phyloP scores from a whole-genome alignment of 1,139 yeast species.

The Arxiozyma bovina region DNA sequence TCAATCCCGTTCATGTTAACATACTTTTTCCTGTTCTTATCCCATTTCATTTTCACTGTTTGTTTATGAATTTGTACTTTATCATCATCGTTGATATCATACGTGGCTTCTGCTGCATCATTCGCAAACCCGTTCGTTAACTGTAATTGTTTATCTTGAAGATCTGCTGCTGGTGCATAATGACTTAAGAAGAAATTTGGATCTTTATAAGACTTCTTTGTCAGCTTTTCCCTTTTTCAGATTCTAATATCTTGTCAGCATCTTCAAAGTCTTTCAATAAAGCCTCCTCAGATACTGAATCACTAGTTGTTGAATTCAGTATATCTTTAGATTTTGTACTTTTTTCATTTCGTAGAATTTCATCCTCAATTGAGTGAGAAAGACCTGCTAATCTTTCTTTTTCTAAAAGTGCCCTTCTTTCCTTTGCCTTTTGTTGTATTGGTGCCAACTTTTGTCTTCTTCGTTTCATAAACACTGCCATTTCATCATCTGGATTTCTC shows the following conservation, averaged over 20 bases:
- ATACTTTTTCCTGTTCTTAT: conserved; percentile 85
- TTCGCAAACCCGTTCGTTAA: conserved; percentile 61
- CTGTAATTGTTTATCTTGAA: conserved; percentile 76
- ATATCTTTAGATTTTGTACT: conserved; percentile 34
- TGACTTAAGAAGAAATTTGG: conserved; percentile 82
- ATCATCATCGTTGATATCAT: conserved; percentile 79
- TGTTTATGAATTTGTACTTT: conserved; percentile 52
- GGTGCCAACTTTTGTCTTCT: conserved; percentile 86
- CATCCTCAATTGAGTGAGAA: conserved; percentile 65
- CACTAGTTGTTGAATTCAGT: conserved; percentile 37
- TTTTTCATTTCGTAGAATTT: conserved; percentile 43
- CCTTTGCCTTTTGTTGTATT: conserved; percentile 68
- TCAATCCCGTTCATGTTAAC: conserved; percentile 73
- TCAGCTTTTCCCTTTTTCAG: conserved; percentile 27
- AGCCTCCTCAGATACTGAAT: conserved; percentile 45
- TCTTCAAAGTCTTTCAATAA: conserved; percentile 49
- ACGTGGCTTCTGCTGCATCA: conserved; percentile 76
- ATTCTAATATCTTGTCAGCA: conserved; percentile 42
- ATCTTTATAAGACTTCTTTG: conserved; percentile 53
- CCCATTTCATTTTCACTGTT: conserved; percentile 82
- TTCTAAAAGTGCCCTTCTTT: conserved; percentile 58
- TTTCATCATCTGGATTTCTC: conserved; percentile 55
- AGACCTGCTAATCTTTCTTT: conserved; percentile 72
- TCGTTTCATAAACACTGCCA: conserved; percentile 75
- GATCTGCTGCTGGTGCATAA: conserved; percentile 71